phyloP scores from a whole-genome alignment of 495 filamentous ascomycete species.

The Bombardia bombarda region DNA sequence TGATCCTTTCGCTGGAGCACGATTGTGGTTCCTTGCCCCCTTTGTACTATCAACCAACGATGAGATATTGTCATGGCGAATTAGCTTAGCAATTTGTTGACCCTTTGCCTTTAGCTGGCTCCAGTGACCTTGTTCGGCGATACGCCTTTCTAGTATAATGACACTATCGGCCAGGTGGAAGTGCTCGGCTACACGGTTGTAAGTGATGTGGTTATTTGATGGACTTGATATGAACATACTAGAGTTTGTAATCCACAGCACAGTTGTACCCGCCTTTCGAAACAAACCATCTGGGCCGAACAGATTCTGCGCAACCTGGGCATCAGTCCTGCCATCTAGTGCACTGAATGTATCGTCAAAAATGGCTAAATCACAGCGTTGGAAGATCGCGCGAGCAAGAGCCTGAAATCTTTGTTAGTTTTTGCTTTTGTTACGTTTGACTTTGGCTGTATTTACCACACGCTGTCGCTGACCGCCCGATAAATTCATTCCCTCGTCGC shows the following conservation, averaged over 20 bases:
- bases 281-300: conserved; percentile 33
- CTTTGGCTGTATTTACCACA: conserved; percentile 15
- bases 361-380: conserved; percentile 19
- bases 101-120: conserved; percentile 8
- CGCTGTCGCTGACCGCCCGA: conserved; percentile 59
- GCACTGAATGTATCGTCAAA: conserved; percentile 34
- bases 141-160: conserved; percentile 14
- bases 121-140: conserved; percentile 17
- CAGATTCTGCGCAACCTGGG: conserved; percentile 28
- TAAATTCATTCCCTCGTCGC: conserved; percentile 51
- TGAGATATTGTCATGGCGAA: neutral
- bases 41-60: neutral
- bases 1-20: conserved; percentile 1
- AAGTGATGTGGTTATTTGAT: neutral
- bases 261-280: conserved; percentile 24
- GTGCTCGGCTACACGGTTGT: conserved; percentile 6
- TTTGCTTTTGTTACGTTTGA: neutral
- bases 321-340: conserved; percentile 30
- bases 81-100: conserved; percentile 11
- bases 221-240: conserved; percentile 12
- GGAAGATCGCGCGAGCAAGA: conserved; percentile 29
- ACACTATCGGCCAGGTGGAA: conserved; percentile 14
- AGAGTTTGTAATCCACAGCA: conserved; percentile 31
- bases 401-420: too few species aligned
- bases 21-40: conserved; percentile 1